Evolutionary conservation across 768 basidiomycete genomes (phyloP), one percentile per base, ranked within the genome.

Genomic region (Nidularia sp.): DNA sequence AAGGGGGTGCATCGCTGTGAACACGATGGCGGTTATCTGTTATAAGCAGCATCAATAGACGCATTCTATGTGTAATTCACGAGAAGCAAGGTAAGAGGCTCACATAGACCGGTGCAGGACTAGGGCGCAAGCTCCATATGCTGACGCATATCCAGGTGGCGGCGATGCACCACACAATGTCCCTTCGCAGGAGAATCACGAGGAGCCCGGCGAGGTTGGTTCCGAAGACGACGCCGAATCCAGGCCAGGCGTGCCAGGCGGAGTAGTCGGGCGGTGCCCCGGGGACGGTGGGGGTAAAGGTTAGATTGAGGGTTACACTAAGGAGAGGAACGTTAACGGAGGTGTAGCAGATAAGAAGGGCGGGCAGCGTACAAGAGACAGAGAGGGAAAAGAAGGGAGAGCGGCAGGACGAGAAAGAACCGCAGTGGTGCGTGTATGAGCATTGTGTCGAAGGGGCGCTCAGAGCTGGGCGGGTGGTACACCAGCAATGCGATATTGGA

Each of bases 391-490:
- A 88, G 69, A 34, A 88, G 69, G 3, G 67, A 68, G 29, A 86
- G 64, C 2, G 82, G 79, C 2, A 85, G 62, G 31, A 77, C 66
- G 39, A 80, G 65, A 63, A 87, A 87, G 53, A 92, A 84, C 2
- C 90, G 77, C 49, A 96, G 73, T 0, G 95, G 95, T 0, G 90
- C 88, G 58, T 97, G 94, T 51, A 97, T 90, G 57, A 95, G 84
- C 0, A 85, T 76, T 34, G 81, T 83, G 65, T 94, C 92, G 39
- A 95, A 66, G 0, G 90, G 91, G 1, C 84, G 78, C 0, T 70
- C 64, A 22, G 70, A 70, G 0, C 72, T 78, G 0, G 87, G 86
- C 0, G 76, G 67, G 45, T 88, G 87, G 61, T 94, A 92, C 12
- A 86, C 70, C 42, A 93, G 71, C 5, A 96, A 76, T 0, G 83